phyloP scores from a whole-genome alignment of 75 land plant species.

The Chamaecyparis obtusa region DNA sequence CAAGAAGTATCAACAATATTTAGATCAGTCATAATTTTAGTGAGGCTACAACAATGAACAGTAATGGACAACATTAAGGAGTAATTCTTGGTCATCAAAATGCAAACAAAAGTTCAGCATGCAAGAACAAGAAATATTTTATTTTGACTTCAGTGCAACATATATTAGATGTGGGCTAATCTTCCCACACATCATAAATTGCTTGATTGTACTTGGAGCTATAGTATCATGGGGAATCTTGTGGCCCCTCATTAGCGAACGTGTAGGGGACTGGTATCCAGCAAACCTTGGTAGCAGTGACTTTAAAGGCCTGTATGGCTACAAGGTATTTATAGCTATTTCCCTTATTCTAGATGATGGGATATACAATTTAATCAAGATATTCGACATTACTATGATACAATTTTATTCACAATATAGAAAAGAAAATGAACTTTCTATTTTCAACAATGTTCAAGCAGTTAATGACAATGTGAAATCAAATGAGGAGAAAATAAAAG shows the following conservation, averaged over 20 bases:
- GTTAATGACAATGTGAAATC: conserved; percentile 8
- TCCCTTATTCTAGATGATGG: conserved; percentile 58
- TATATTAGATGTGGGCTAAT: conserved; percentile 71
- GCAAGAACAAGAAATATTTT: too few relatives aligned
- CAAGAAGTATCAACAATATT: too few relatives aligned
- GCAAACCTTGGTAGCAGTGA: conserved; percentile 33
- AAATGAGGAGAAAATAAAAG: conserved; percentile 23
- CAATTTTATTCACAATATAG: conserved; percentile 23
- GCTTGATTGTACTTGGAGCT: conserved; percentile 56
- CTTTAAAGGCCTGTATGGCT: conserved; percentile 41
- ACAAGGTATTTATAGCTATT: conserved; percentile 58
- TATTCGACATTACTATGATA: conserved; percentile 25
- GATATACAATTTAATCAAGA: conserved; percentile 51
- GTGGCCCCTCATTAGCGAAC: conserved; percentile 54
- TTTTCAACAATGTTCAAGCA: conserved; percentile 14
- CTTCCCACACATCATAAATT: conserved; percentile 62
- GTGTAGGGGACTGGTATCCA: conserved; percentile 66
- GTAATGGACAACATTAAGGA: too few relatives aligned
- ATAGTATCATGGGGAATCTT: conserved; percentile 60
- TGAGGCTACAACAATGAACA: too few relatives aligned
- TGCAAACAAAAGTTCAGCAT: too few relatives aligned
- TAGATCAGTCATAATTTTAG: too few relatives aligned
- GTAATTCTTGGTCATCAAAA: too few relatives aligned
- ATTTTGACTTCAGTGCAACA: conserved; percentile 62
- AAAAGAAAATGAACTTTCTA: conserved; percentile 17